phyloP scores from a whole-genome alignment of 139 green algal species.

The Micractinium conductrix region DNA sequence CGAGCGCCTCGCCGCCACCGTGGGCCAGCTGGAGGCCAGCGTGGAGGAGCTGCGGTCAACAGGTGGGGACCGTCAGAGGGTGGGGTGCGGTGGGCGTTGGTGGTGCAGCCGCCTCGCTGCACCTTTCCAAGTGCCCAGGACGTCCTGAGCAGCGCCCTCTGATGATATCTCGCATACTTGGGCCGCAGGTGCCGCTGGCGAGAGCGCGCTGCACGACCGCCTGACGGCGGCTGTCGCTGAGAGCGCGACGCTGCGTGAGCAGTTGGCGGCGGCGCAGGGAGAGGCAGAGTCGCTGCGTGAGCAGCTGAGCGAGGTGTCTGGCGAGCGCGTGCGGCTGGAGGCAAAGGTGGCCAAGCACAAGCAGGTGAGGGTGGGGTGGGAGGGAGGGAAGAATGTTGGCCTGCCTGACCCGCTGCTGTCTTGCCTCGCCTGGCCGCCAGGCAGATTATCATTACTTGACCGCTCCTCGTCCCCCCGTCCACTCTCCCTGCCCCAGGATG shows the following conservation, averaged over 20 bases:
- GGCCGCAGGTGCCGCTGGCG: neutral
- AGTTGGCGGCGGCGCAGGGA: neutral
- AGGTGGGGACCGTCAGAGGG: no score
- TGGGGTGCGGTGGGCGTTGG: no score
- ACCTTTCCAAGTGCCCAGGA: no score
- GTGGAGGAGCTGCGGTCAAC: slow-evolving; percentile 2
- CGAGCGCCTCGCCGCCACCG: slow-evolving; percentile 4
- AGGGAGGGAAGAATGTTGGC: no score
- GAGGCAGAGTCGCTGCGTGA: slow-evolving; percentile 5
- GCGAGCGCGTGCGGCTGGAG: slow-evolving; percentile 17
- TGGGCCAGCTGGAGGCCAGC: neutral
- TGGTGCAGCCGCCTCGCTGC: no score
- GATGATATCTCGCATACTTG: no score
- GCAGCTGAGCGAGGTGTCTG: neutral
- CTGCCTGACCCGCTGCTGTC: neutral
- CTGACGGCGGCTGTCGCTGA: neutral
- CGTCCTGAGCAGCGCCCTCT: no score
- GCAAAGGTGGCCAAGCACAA: slow-evolving; percentile 24
- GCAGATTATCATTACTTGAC: neutral
- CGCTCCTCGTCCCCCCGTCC: no score
- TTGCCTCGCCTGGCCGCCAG: neutral
- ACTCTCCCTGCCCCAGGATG: neutral
- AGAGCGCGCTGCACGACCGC: slow-evolving; percentile 12
- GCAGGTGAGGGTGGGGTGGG: neutral
- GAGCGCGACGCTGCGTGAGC: neutral